Conservation (phyloP, 495 filamentous ascomycete species). For the Aspergillus campestris region DNA sequence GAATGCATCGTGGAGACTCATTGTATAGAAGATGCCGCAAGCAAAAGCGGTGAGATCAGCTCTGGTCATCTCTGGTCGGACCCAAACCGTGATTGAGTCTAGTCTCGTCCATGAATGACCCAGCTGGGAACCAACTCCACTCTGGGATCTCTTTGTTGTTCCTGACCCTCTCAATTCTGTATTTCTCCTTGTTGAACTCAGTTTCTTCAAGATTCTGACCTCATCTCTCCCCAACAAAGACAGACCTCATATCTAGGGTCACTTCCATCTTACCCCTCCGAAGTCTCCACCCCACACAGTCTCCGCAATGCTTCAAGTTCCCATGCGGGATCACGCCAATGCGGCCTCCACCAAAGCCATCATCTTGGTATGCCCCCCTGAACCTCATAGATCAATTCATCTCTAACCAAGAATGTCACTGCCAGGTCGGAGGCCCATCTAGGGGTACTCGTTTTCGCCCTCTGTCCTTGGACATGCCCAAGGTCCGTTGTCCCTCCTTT, state of each 20-base stretch:
- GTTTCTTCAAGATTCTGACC: no score
- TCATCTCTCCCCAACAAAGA: no score
- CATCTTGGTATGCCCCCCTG: constrained; percentile 47
- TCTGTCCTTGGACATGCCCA: constrained; percentile 92
- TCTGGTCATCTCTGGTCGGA: no score
- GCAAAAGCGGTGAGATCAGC: no score
- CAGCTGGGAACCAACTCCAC: no score
- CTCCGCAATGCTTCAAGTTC: constrained; percentile 40
- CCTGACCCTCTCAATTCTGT: no score
- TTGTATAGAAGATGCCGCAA: no score
- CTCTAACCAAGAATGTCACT: constrained; percentile 12
- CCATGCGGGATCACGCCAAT: constrained; percentile 35
- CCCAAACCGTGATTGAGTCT: no score
- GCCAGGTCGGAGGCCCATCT: constrained; percentile 82
- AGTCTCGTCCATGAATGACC: no score
- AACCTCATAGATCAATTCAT: not conserved
- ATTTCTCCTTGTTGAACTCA: no score
- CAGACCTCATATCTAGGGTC: not conserved
- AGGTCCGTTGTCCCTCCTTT: constrained; percentile 49
- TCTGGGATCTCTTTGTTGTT: no score
- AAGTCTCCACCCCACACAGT: constrained; percentile 4
- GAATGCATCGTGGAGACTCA: no score
- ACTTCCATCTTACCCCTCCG: not conserved
- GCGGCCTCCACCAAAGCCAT: constrained; percentile 60
- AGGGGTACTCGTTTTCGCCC: constrained; percentile 95